Conservation (phyloP, 371 early-diverging fungal species). For the Mortierella sp. region DNA sequence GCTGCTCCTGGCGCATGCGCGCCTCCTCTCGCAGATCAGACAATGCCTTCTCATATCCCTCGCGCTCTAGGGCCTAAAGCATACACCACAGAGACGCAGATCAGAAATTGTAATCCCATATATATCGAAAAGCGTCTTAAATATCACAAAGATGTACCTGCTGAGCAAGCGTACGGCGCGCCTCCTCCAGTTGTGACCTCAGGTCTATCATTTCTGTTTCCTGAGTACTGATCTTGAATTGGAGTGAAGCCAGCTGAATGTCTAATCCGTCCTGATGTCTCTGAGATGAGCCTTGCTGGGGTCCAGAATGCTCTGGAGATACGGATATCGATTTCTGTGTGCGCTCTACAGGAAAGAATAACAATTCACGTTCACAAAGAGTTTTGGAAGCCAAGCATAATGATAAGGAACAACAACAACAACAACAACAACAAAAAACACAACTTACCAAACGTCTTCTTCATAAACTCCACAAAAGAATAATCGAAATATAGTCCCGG, state of each 20-base stretch:
- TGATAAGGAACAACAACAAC: no score
- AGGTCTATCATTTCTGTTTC: slow-evolving; percentile 50
- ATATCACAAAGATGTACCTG: slow-evolving; percentile 7
- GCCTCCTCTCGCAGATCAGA: slow-evolving; percentile 56
- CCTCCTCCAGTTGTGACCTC: slow-evolving; percentile 30
- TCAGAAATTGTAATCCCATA: no score
- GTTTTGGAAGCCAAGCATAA: no score
- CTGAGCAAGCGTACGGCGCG: slow-evolving; percentile 10
- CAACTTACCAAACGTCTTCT: slow-evolving; percentile 80
- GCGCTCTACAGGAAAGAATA: slow-evolving; percentile 26
- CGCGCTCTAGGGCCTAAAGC: slow-evolving; percentile 36
- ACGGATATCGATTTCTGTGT: slow-evolving; percentile 46
- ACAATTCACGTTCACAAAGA: no score
- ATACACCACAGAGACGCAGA: no score
- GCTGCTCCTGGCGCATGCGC: slow-evolving; percentile 54
- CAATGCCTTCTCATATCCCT: slow-evolving; percentile 27
- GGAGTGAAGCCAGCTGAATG: slow-evolving; percentile 53
- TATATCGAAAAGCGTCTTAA: not conserved
- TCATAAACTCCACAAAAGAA: slow-evolving; percentile 86
- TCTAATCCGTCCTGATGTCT: slow-evolving; percentile 27
- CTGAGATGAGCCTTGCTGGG: slow-evolving; percentile 2
- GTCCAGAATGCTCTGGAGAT: slow-evolving; percentile 22
- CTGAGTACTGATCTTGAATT: slow-evolving; percentile 42
- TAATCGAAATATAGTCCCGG: slow-evolving; percentile 80
- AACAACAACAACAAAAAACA: no score